Percentiles rank a stretch among this genome's conserved stretches.
phyloP scores from a whole-genome alignment of 805 yeast species.

The Yamadazyma tumulicola region DNA sequence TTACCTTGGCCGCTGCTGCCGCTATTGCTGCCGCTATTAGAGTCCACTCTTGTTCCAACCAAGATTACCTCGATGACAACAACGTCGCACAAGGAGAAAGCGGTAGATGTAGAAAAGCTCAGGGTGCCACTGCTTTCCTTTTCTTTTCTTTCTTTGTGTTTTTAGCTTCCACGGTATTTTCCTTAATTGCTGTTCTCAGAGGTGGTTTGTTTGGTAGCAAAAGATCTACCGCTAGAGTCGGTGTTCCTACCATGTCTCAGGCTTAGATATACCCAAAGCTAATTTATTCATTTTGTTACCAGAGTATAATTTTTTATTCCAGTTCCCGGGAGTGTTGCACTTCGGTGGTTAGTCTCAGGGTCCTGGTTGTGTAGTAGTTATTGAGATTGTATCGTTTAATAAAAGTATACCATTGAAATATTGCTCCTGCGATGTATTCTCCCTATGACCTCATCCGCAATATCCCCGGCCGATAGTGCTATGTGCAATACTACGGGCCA shows the following conservation, averaged over 20 bases:
- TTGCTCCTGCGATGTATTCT: too few relatives aligned
- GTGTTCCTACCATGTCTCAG: conserved; percentile 88
- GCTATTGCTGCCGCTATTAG: conserved; percentile 90
- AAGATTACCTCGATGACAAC: conserved; percentile 60
- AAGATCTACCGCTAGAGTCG: conserved; percentile 62
- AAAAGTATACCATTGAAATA: too few relatives aligned
- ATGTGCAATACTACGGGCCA: too few relatives aligned
- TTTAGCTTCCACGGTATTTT: conserved; percentile 58
- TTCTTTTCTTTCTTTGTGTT: conserved; percentile 80
- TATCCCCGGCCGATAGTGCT: too few relatives aligned
- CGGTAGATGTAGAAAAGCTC: conserved; percentile 93
- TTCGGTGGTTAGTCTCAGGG: too few relatives aligned
- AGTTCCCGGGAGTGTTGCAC: too few relatives aligned
- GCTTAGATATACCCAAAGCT: too few relatives aligned
- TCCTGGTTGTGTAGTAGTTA: too few relatives aligned
- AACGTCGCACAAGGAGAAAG: conserved; percentile 67
- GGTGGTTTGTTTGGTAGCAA: conserved; percentile 49
- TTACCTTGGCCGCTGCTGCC: conserved; percentile 92
- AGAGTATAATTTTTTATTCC: too few relatives aligned
- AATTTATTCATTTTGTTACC: too few relatives aligned
- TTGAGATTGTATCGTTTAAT: too few relatives aligned
- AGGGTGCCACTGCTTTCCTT: conserved; percentile 76
- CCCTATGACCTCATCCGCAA: too few relatives aligned
- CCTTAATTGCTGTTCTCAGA: conserved; percentile 52
- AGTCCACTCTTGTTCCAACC: conserved; percentile 80